Evolutionary conservation across 345 rosid genomes (phyloP), one percentile per base, ranked within the genome.

Genomic region (Lepidium africanum): DNA sequence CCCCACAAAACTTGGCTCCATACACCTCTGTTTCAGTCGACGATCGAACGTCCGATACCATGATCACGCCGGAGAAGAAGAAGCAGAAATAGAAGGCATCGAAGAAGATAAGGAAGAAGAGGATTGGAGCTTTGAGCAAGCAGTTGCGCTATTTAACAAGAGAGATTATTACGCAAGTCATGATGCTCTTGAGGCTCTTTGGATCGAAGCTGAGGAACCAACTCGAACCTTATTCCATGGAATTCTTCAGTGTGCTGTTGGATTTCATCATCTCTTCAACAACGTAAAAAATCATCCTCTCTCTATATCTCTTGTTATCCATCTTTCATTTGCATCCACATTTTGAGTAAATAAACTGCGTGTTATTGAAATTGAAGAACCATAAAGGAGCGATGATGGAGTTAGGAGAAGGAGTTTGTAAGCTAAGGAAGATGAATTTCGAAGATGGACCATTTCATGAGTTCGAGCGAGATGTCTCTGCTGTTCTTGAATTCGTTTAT

Each of bases 351-450:
- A 3, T 50, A 10, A 40, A 49, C n/a, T 12, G 16, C 5, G 16
- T 3, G 8, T 17, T 35, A 27, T 23, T 12, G 38, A 17, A 6
- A 46, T 42, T 42, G 67, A 55, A 90, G 96, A 90, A 92, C 67
- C 96, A 92, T 75, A 88, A 79, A 73, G 98, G 96, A 63, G 96
- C 96, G 3, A 92, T 92, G 98, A 86, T 92, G 90, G 96, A 92
- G 83, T 67, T 92, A 39, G 98, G 96, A 54, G 98, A 90, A 65
- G 96, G 98, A 32, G 56, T 92, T 0, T 81, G 94, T 52, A 93
- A 88, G 82, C 88, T 93, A 45, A 85, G 85, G 76, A 90, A 88
- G 81, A 83, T 90, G 94, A 71, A 90, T 65, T 87, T 88, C 41
- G 65, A 71, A 33, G 71, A 77, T 9, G 97, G 96, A 7, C 94